Evolutionary conservation across 2,329 filamentous ascomycete genomes (phyloP).

Genomic region (Aspergillus hiratsukae): DNA sequence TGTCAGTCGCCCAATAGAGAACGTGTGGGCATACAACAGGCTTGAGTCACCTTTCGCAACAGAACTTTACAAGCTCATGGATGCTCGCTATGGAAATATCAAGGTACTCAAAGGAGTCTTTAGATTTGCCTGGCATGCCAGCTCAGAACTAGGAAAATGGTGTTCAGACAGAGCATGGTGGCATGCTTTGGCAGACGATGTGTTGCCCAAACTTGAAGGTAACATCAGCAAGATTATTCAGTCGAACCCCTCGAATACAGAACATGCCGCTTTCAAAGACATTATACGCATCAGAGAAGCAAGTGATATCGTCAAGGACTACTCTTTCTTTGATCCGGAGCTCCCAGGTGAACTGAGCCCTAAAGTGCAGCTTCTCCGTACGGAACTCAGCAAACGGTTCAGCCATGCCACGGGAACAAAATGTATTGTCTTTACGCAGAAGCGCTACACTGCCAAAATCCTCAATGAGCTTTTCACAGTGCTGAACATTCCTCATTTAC

Average conservation of each 20-base stretch:
- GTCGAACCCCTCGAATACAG: background rate
- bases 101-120: constrained; percentile 55
- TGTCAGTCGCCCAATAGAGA: constrained; percentile 56
- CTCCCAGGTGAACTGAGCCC: constrained; percentile 55
- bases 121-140: constrained; percentile 54
- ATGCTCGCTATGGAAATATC: constrained; percentile 49
- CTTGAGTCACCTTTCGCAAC: constrained; percentile 58
- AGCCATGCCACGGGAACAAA: constrained; percentile 52
- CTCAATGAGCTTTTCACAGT: constrained; percentile 63
- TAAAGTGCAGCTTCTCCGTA: constrained; percentile 64
- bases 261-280: constrained; percentile 46
- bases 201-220: constrained; percentile 59
- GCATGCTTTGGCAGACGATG: constrained; percentile 61
- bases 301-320: constrained; percentile 50
- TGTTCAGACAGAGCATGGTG: constrained; percentile 79
- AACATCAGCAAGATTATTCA: constrained; percentile 23
- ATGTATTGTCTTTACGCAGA: constrained; percentile 85
- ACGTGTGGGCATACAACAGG: constrained; percentile 54
- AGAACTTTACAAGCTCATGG: constrained; percentile 57
- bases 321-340: constrained; percentile 44
- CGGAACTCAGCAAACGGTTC: constrained; percentile 62
- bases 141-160: constrained; percentile 72
- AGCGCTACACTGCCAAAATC: constrained; percentile 70
- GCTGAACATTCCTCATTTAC: constrained; percentile 57
- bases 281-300: constrained; percentile 57